Conservation (phyloP, 2,329 filamentous ascomycete genomes). For the Paracorniculantispora psalliotae region DNA sequence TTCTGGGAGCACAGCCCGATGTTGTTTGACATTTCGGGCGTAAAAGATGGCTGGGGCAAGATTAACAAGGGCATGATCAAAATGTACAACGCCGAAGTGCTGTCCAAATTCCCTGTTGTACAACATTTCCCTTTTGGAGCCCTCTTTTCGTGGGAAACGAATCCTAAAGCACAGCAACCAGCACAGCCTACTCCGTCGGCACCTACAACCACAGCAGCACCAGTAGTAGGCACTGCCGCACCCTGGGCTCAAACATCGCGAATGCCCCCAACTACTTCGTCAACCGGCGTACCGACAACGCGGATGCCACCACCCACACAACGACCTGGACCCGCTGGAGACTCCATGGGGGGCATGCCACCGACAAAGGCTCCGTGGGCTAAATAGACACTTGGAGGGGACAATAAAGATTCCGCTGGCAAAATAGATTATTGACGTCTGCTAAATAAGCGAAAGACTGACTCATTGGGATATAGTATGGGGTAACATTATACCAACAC, state of each 20-base stretch:
- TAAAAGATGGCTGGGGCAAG: constrained; percentile 93
- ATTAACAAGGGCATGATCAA: constrained; percentile 99
- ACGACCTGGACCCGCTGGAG: not conserved
- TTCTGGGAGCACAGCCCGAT: constrained; percentile 98
- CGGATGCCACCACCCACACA: constrained; percentile 5
- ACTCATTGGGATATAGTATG: constrained; percentile 10
- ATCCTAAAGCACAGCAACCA: constrained; percentile 52
- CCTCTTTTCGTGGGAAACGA: constrained; percentile 70
- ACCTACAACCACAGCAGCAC: constrained; percentile 34
- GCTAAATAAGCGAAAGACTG: not conserved
- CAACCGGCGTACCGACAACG: not conserved
- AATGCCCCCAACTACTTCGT: constrained; percentile 25
- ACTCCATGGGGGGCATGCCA: not conserved
- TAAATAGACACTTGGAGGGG: constrained; percentile 21
- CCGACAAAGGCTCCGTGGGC: constrained; percentile 45
- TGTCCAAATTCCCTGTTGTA: constrained; percentile 97
- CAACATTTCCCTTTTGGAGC: constrained; percentile 87
- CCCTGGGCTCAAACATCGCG: constrained; percentile 37
- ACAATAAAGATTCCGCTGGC: constrained; percentile 1
- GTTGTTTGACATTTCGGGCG: constrained; percentile 88
- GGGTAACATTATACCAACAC: constrained; percentile 6
- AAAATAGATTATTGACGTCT: not conserved
- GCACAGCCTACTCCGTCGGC: constrained; percentile 32
- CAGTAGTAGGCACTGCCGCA: constrained; percentile 18
- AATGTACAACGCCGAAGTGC: constrained; percentile 96